Evolutionary conservation across 306 rosid genomes (phyloP).

Genomic region (Crataegus laevigata): DNA sequence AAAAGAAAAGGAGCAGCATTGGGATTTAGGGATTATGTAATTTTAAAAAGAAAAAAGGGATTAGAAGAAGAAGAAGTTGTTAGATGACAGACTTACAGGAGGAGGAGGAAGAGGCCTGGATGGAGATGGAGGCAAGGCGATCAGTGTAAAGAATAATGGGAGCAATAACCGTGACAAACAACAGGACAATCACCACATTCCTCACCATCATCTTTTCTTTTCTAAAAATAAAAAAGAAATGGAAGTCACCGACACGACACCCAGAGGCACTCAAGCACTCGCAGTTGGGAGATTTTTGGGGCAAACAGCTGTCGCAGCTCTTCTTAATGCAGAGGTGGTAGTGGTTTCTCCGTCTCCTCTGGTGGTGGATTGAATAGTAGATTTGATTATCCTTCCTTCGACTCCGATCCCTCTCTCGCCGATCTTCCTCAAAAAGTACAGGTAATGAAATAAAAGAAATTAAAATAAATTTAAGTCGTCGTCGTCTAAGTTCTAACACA

Average conservation of each 20-base stretch:
- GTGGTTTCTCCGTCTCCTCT: neutral
- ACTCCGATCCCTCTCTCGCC: neutral
- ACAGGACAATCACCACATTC: slow-evolving; percentile 58
- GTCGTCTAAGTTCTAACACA: neutral
- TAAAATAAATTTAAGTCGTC: neutral
- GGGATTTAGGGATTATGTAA: neutral
- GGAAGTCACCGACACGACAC: neutral
- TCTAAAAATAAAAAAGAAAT: neutral
- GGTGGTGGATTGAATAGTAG: neutral
- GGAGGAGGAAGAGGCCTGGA: slow-evolving; percentile 30
- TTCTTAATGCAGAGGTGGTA: neutral
- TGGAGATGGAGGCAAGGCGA: slow-evolving; percentile 49
- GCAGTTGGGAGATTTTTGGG: neutral
- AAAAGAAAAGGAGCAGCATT: neutral
- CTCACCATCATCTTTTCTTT: slow-evolving; percentile 51
- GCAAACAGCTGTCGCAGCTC: neutral
- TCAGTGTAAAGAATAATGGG: slow-evolving; percentile 83
- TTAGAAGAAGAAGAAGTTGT: neutral
- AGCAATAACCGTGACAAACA: slow-evolving; percentile 73
- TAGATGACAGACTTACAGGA: slow-evolving; percentile 43
- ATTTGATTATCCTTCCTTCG: neutral
- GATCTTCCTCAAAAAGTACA: neutral
- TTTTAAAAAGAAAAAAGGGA: neutral
- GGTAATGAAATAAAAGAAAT: neutral
- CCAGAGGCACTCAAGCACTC: neutral